Evolutionary conservation across 345 rosid species (phyloP).

Genomic region (Arabidopsis thaliana): TAIR10.1 NC_003074.8:17309001-17309500

Average conservation of each 20-base stretch:
- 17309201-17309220: conserved; percentile 91
- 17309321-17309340: conserved; percentile 68
- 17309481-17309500: conserved; percentile 93
- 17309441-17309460: conserved; percentile 94
- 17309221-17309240: conserved; percentile 96
- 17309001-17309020: conserved; percentile 35
- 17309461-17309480: conserved; percentile 88
- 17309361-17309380: neutral
- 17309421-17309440: conserved; percentile 57
- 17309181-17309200: conserved; percentile 92
- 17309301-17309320: conserved; percentile 93
- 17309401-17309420: neutral
- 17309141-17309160: conserved; percentile 88
- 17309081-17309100: conserved; percentile 56
- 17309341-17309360: conserved; percentile 19
- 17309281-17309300: conserved; percentile 93
- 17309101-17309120: conserved; percentile 97
- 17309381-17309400: neutral
- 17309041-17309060: neutral
- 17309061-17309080: conserved; percentile 34
- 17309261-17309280: conserved; percentile 91
- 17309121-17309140: conserved; percentile 99
- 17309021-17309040: conserved; percentile 14
- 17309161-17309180: conserved; percentile 69
- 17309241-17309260: conserved; percentile 90